Base-by-base conservation (phyloP, 108 stramenopile species). In the Pseudonitzschia pungens region DNA sequence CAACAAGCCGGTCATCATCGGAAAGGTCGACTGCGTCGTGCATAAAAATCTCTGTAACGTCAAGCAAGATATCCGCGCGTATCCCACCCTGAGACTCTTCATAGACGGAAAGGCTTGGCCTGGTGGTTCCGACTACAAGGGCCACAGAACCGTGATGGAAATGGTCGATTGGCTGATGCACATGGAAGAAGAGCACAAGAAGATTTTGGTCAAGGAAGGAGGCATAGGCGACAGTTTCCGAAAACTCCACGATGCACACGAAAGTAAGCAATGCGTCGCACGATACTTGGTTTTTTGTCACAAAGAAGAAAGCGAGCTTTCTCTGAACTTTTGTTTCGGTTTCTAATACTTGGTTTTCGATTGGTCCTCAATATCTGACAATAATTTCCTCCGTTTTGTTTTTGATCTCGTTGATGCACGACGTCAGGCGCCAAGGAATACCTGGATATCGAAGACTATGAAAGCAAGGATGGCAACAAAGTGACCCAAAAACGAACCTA, bases 31-130 rank as follows among this genome's bases (percentile, higher is more conserved):
- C 84, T 98, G 98, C 79, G 97, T 97, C 24, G 77, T 71, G 41
- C 87, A 96, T 66, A 50, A 51, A 0, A 81, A 83, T 12, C 69
- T 97, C 24, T 98, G 98, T 74, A 68, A 80, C 67, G 33, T 70
- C 4, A 32, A 80, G 51, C 82, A 92, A 55, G 68, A 73, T 18
- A 90, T 98, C 60, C 82, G 83, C 24, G 97, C 97, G 14, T 98
- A 96, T 74, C 98, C 98, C 6, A 95, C 96, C 0, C 67, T 98
- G 28, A 83, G 94, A 41, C 83, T 96, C 69, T 98, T 96, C 81
- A 77, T 87, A 22, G 80, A 89, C 60, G 91, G 91, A 3, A 56
- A 83, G 21, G 73, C 74, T 31, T 72, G 67, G 65, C 29, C n/a
- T 3, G 76, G 78, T 56, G 86, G 83, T 22, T 67, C 66, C 0